Evolutionary conservation across 208 protist genomes (phyloP).

Genomic region (Crithidia fasciculata): DNA sequence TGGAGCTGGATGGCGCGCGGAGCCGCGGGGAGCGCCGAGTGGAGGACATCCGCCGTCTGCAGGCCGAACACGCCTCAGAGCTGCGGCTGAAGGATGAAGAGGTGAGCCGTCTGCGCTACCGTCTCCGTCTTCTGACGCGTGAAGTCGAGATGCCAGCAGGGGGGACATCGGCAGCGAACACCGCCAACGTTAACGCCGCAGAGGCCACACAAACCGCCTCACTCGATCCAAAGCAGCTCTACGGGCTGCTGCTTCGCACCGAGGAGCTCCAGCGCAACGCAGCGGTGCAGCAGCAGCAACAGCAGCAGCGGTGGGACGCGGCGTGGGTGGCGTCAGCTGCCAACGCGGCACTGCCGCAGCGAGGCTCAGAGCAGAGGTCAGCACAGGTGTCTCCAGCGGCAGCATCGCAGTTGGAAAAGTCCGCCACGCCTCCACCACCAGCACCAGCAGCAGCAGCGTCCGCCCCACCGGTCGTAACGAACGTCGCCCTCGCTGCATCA

Average conservation of each 20-base stretch:
- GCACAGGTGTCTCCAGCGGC: not conserved
- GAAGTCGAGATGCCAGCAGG: constrained; percentile 4
- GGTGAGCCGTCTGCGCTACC: constrained; percentile 70
- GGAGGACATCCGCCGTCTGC: constrained; percentile 70
- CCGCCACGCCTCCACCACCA: too few relatives aligned
- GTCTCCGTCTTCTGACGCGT: constrained; percentile 48
- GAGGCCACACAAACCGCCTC: not conserved
- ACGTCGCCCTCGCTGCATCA: too few relatives aligned
- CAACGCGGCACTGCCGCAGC: not conserved
- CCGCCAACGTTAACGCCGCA: not conserved
- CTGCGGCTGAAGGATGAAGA: constrained; percentile 84
- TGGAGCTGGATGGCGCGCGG: constrained; percentile 70
- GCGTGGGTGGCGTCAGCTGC: constrained; percentile 23
- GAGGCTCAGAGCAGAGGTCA: not conserved
- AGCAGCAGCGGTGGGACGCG: constrained; percentile 41
- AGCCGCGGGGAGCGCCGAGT: constrained; percentile 70
- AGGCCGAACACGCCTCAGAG: constrained; percentile 80
- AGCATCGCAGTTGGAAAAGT: not conserved
- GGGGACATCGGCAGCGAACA: not conserved
- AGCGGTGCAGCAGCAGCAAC: constrained; percentile 39
- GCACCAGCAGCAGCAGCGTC: too few relatives aligned
- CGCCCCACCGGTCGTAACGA: too few relatives aligned
- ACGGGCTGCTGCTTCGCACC: constrained; percentile 50
- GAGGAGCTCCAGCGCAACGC: constrained; percentile 63
- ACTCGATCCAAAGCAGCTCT: constrained; percentile 34